Evolutionary conservation across 331 rosid genomes (phyloP), one percentile per base, ranked within the genome.

Genomic region (Rhamnella rubrinervis): DNA sequence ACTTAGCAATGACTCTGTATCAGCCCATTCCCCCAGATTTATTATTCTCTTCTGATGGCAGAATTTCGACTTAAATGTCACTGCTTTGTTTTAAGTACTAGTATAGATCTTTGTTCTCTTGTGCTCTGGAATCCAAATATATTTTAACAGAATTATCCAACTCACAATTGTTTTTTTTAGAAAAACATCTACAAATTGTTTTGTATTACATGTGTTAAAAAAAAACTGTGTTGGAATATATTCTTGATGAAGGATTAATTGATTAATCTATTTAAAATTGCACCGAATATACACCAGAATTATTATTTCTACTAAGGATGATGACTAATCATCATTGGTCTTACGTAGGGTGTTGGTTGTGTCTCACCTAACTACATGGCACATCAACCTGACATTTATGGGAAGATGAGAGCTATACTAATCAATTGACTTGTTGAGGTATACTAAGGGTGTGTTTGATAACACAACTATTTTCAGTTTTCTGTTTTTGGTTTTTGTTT

Each of bases 381-480:
- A 39, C 83, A 86, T 65, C 99, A 91, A 75, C 40, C 25, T 71
- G 99, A 95, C 87, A 86, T 95, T 70, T 91, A 91, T 75, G 93
- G 89, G 80, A 95, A 78, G 88, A 95, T 95, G 99, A 91, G 99
- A 61, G 84, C 96, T 16, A 91, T 95, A 71, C 81, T 95, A 7
- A 75, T 95, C 75, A 97, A 95, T 72, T 95, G 99, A 96, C 97
- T 95, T 38, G 86, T 95, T 77, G 97, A 95, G 93, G 99, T 92
- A 76, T 26, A 40, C 25, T 60, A 23, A 23, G 23, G 23, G 23
- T 23, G 23, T 23, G 1, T 23, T 23, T 23, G 23, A 23, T 23
- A 23, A 23, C 23, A 23, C 23, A 23, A 23, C 23, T 1, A 23
- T 23, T 23, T 23, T 23, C 23, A 23, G 23, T 23, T 23, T 23